Base-by-base conservation (phyloP, 768 basidiomycete species). In the Tulasnella sp. region DNA sequence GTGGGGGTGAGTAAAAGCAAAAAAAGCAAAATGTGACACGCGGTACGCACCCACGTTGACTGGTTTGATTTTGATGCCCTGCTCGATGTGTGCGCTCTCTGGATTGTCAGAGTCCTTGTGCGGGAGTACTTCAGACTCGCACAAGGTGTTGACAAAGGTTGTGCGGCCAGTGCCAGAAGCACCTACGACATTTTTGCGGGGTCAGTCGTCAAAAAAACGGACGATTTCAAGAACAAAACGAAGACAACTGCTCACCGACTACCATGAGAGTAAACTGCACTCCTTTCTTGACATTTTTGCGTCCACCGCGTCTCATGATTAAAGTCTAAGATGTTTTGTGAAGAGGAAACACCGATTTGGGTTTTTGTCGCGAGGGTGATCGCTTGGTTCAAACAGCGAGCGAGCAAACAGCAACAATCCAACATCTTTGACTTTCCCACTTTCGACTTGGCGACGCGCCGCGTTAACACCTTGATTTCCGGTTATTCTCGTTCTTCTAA, bases 71-170 rank as follows among this genome's bases (percentile, higher is more conserved):
- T 77, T 81, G 64, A 96, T 91, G 52, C 86, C 84, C 62, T 89
- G 83, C 65, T 98, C 95, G 53, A 89, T 74, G 65, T 98, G 91
- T 13, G 91, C 90, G n/a, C 77, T 76, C 59, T 84, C 82, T 9
- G 92, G 85, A 57, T 75, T 75, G 63, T 88, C 85, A 54, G 77
- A 79, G 44, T 86, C 72, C 68, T 91, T 90, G 74, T 96, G 92
- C 4, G 74, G 63, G 45, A 96, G 72, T 19, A 96, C 89, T 60
- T 91, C 86, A 31, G 83, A 82, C 72, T 99, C 93, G 73, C 91
- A 93, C 53, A 99, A 86, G 44, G 95, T 99, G 74, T 99, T 99
- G 65, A 99, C 90, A 62, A 99, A 98, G 52, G 93, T 99, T 53
- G 93, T 98, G 52, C 91, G 85, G 56, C 91, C 91, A 46, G 91